Conservation (phyloP, 306 rosid species). For the Vigna reflexopilosa region DNA sequence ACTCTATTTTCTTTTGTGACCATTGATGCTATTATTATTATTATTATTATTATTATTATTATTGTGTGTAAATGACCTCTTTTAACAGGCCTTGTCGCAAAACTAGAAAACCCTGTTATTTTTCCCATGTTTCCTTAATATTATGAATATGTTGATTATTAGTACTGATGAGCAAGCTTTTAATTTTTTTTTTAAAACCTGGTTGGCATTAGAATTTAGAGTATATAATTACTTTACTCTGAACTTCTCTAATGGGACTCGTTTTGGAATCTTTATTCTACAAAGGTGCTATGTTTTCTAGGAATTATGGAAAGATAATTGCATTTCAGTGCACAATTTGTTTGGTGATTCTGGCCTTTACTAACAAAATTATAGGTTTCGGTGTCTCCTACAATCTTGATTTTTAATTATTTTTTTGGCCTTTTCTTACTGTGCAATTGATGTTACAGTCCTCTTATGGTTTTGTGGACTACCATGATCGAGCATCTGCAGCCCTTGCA, state of each 20-base stretch:
- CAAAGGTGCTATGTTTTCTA: slow-evolving; percentile 11
- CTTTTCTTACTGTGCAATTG: slow-evolving; percentile 21
- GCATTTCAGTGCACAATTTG: slow-evolving; percentile 8
- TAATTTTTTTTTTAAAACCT: not conserved
- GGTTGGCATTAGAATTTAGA: slow-evolving; percentile 28
- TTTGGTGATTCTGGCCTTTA: slow-evolving; percentile 14
- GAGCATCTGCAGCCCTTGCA: slow-evolving; percentile 68
- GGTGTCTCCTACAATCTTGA: slow-evolving; percentile 10
- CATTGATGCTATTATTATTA: not conserved
- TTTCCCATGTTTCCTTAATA: not conserved
- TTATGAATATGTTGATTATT: slow-evolving; percentile 20
- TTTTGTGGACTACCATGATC: slow-evolving; percentile 68
- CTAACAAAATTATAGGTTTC: slow-evolving; percentile 9
- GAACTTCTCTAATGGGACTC: slow-evolving; percentile 7
- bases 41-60: not conserved
- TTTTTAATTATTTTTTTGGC: slow-evolving; percentile 26
- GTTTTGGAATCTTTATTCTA: slow-evolving; percentile 6
- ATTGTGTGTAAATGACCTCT: not conserved
- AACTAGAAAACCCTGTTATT: not conserved
- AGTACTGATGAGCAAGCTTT: not conserved
- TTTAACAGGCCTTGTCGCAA: slow-evolving; percentile 7
- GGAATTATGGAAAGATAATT: slow-evolving; percentile 30
- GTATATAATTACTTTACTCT: slow-evolving; percentile 25
- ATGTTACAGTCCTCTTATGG: slow-evolving; percentile 68
- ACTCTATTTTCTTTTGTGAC: slow-evolving; percentile 33